phyloP scores from a whole-genome alignment of 1,284 basidiomycete species.

The Trichosporon coremiiforme region DNA sequence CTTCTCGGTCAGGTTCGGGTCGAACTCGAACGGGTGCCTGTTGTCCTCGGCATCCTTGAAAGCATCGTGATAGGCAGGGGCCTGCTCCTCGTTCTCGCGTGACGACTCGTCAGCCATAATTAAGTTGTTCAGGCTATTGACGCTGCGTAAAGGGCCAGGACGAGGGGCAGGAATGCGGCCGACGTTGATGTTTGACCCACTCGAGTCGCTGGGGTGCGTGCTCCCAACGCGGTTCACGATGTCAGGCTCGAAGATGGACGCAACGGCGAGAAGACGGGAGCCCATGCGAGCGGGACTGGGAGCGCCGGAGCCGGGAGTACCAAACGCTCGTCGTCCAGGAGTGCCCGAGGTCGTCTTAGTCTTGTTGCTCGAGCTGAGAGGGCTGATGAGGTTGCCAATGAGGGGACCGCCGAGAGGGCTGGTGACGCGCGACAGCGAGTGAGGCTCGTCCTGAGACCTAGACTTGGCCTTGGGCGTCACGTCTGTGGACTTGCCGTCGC shows the following conservation, averaged over 20 bases:
- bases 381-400: slow-evolving; percentile 2
- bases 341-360: background rate
- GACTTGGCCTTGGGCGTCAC: background rate
- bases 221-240: background rate
- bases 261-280: background rate
- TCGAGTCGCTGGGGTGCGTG: slow-evolving; percentile 3
- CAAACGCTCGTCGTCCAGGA: background rate
- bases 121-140: slow-evolving; percentile 4
- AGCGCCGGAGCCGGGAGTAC: background rate
- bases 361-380: slow-evolving; percentile 12
- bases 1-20: slow-evolving; percentile 9
- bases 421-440: slow-evolving; percentile 3
- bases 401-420: slow-evolving; percentile 3
- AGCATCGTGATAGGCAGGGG: background rate
- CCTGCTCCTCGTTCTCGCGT: slow-evolving; percentile 3
- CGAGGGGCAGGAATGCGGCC: slow-evolving; percentile 3
- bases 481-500: background rate
- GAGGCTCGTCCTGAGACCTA: background rate
- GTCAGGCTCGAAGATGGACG: slow-evolving; percentile 11
- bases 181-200: background rate
- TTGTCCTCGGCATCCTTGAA: slow-evolving; percentile 17
- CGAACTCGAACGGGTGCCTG: slow-evolving; percentile 16
- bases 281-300: background rate
- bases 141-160: background rate
- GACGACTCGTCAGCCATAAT: background rate